phyloP scores from a whole-genome alignment of 805 yeast species.

The Lipomyces lipofer region DNA sequence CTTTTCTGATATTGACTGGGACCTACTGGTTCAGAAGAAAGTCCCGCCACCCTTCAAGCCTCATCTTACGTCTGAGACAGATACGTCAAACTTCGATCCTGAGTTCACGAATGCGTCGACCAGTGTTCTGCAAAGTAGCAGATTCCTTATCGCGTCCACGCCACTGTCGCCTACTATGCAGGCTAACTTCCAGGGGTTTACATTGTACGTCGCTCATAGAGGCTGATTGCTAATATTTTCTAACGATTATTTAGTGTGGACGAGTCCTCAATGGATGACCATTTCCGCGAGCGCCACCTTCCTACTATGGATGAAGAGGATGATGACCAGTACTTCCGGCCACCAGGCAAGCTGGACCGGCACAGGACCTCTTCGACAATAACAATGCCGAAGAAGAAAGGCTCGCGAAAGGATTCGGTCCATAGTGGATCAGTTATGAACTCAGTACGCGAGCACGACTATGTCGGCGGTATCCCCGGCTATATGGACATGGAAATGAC shows the following conservation, averaged over 20 bases:
- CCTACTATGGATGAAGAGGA: constrained; percentile 28
- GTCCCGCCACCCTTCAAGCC: constrained; percentile 98
- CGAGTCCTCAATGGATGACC: constrained; percentile 88
- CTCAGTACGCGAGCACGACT: neutral
- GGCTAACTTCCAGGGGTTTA: constrained; percentile 94
- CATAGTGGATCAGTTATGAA: neutral
- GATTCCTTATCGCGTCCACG: constrained; percentile 48
- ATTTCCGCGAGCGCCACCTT: constrained; percentile 45
- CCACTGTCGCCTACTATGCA: constrained; percentile 94
- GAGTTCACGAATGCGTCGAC: constrained; percentile 94
- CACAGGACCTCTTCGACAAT: constrained; percentile 9
- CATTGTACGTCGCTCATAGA: constrained; percentile 44
- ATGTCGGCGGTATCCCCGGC: constrained; percentile 4
- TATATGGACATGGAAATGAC: constrained; percentile 14
- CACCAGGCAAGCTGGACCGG: constrained; percentile 1
- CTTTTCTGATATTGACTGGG: constrained; percentile 91
- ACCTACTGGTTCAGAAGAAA: constrained; percentile 67
- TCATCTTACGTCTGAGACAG: constrained; percentile 84
- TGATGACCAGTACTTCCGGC: constrained; percentile 22
- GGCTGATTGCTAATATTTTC: neutral
- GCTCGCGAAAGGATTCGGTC: constrained; percentile 3
- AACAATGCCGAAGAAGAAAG: neutral
- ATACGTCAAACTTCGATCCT: constrained; percentile 96
- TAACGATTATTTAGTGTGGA: constrained; percentile 56
- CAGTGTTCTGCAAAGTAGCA: constrained; percentile 61